Evolutionary conservation across 2,329 filamentous ascomycete genomes (phyloP).

Genomic region (Ceratocystis huliohia): DNA sequence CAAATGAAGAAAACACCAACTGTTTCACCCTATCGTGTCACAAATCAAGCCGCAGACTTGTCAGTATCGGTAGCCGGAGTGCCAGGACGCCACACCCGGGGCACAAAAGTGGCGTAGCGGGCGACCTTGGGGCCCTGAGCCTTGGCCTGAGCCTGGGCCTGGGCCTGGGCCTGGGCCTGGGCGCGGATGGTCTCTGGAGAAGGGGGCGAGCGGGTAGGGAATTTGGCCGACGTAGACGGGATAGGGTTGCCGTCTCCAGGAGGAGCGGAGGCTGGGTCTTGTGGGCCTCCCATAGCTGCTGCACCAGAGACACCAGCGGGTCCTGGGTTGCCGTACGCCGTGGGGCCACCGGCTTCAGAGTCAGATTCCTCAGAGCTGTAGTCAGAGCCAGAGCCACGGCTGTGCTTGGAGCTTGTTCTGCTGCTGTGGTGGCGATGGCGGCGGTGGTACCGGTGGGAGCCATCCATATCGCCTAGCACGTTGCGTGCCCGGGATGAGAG

Average conservation of each 20-base stretch:
- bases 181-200: background rate
- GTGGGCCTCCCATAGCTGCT: background rate
- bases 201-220: conserved; percentile 10
- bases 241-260: background rate
- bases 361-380: conserved; percentile 3
- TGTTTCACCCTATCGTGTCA: background rate
- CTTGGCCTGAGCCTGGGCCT: background rate
- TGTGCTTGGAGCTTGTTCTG: conserved; percentile 1
- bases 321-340: background rate
- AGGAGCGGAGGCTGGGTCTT: background rate
- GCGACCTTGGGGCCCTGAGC: conserved; percentile 17
- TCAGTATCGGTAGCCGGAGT: conserved; percentile 6
- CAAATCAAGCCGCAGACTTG: background rate
- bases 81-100: conserved; percentile 10
- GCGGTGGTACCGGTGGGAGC: background rate
- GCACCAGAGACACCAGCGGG: background rate
- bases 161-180: conserved; percentile 2
- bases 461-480: background rate
- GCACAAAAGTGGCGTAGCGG: conserved; percentile 17
- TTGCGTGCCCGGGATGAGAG: conserved; percentile 4
- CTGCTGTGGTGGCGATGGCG: conserved; percentile 2
- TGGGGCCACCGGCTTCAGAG: background rate
- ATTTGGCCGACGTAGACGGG: background rate
- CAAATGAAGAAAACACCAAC: background rate
- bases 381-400: background rate